Base-by-base conservation (phyloP, 2,329 filamentous ascomycete species). In the Periconia sp. region DNA sequence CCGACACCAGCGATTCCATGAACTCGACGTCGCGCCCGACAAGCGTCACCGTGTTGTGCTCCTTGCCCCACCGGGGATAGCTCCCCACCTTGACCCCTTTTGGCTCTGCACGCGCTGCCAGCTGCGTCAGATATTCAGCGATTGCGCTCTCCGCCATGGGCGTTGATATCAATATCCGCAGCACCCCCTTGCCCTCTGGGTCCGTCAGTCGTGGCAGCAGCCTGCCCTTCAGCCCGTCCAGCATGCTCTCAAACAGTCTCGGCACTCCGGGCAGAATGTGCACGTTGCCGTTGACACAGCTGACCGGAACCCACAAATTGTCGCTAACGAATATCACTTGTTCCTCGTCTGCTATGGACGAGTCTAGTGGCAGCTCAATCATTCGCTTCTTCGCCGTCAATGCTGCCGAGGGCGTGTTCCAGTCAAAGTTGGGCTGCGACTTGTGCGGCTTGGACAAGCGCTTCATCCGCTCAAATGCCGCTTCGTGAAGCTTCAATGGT, bases 251-350 rank as follows among this genome's bases (percentile, higher is more conserved):
- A 63, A 96, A 99, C 2, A 97, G 75, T 38, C 84, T 79, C 1
- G 94, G 94, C 12, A 97, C 87, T 1, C 94, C 94, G 0, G 94
- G 94, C 2, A 97, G 77, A 48, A 97, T 94, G 69, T 97, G 89
- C 4, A 97, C 75, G 63, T 99, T 99, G 36, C 89, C 89, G 63
- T 96, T 96, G 12, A 96, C 89, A 4, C 95, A 85, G 13, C 83
- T 80, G 35, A 97, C 81, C 0, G 94, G 94, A 26, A 97, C 92
- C 94, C 94, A 97, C 16, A 95, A 75, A 38, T 91, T 85, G 2
- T 95, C 87, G 8, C 80, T 78, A 1, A 88, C 83, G 66, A 95
- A 96, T 18, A 96, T 58, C 13, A 86, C 85, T 66, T 96, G 91
- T 30, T 87, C 81, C 34, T 82, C 78, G 16, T 85, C 70, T 5